Conservation (phyloP, 495 filamentous ascomycete genomes). For the Podospora didyma region DNA sequence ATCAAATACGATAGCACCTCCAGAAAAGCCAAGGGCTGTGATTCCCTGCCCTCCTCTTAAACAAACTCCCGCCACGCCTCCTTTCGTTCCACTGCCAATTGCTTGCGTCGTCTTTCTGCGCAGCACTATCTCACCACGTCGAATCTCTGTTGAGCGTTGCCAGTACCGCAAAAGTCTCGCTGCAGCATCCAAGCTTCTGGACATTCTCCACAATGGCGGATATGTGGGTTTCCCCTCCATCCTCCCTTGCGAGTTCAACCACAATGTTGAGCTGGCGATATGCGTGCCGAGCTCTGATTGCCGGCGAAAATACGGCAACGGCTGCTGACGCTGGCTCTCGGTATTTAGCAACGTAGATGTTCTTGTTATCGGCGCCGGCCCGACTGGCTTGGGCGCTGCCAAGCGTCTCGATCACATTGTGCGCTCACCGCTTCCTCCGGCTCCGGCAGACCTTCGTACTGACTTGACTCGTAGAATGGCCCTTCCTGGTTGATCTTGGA, state of each 20-base stretch:
- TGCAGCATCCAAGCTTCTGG: neutral
- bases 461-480: slow-evolving; percentile 55
- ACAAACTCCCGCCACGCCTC: neutral
- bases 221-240: slow-evolving; percentile 22
- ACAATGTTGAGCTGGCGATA: neutral
- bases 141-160: neutral
- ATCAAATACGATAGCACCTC: slow-evolving; percentile 18
- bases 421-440: slow-evolving; percentile 35
- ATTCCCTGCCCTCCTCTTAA: neutral
- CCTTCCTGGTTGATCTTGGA: slow-evolving; percentile 97
- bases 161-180: neutral
- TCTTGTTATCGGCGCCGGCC: slow-evolving; percentile 96
- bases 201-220: slow-evolving; percentile 29
- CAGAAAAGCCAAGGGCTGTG: neutral
- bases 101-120: neutral
- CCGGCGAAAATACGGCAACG: neutral
- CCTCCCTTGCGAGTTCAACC: neutral
- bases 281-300: neutral
- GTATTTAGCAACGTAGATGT: slow-evolving; percentile 79
- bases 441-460: slow-evolving; percentile 18
- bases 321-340: slow-evolving; percentile 15
- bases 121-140: neutral
- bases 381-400: slow-evolving; percentile 92
- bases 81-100: neutral
- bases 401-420: slow-evolving; percentile 97